phyloP scores from a whole-genome alignment of 805 yeast species.

The Saccharomycopsis sp. region DNA sequence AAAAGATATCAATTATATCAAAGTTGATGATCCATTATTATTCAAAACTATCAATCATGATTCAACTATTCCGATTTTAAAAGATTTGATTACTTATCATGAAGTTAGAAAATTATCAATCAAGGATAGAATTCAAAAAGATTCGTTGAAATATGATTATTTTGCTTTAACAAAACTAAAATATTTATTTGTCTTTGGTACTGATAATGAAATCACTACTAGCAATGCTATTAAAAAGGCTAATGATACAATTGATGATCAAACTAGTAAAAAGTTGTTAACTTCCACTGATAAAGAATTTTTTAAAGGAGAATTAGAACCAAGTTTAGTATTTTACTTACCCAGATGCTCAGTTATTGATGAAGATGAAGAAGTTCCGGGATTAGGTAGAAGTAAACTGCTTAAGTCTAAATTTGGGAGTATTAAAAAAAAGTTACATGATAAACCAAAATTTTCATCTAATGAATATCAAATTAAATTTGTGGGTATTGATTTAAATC shows the following conservation, averaged over 20 bases:
- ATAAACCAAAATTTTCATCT: background rate
- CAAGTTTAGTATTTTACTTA: conserved; percentile 15
- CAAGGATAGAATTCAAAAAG: conserved; percentile 11
- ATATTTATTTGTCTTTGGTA: conserved; percentile 16
- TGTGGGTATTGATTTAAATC: conserved; percentile 16
- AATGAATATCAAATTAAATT: conserved; percentile 13
- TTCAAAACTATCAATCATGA: conserved; percentile 13
- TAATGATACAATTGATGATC: background rate
- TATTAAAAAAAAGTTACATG: conserved; percentile 6
- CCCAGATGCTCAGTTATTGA: conserved; percentile 15
- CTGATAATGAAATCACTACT: conserved; percentile 12
- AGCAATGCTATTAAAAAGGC: background rate
- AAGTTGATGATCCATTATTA: conserved; percentile 9
- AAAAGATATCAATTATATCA: conserved; percentile 9
- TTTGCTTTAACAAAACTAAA: conserved; percentile 16
- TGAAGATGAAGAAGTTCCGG: background rate
- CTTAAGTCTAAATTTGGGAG: conserved; percentile 16
- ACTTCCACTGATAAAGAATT: conserved; percentile 14
- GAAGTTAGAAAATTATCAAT: conserved; percentile 14
- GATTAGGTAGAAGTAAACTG: background rate
- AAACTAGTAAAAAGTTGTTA: background rate
- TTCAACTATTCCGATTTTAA: conserved; percentile 15
- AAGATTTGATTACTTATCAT: conserved; percentile 14
- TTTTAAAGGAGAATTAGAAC: conserved; percentile 15
- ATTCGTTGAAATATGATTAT: conserved; percentile 11